Evolutionary conservation across 2,329 filamentous ascomycete genomes (phyloP).

Genomic region (Aschersonia sp.): DNA sequence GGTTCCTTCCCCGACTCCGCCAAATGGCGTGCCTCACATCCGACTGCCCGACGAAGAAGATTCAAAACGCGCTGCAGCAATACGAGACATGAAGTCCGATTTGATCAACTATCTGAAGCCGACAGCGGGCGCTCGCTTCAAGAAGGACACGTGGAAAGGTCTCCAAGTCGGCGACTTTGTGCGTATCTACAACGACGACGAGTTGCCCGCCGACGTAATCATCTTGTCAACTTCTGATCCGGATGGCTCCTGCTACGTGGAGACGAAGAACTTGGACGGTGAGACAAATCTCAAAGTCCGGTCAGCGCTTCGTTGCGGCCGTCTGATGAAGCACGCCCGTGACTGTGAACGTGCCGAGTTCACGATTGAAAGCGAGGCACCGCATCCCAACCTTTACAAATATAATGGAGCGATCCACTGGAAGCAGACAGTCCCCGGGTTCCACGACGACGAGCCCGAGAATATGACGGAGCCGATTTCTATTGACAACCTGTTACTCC

Average conservation of each 20-base stretch:
- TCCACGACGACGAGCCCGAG: slow-evolving; percentile 45
- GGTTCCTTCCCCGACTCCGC: slow-evolving; percentile 61
- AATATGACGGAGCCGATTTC: slow-evolving; percentile 85
- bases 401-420: slow-evolving; percentile 86
- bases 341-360: slow-evolving; percentile 89
- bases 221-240: slow-evolving; percentile 85
- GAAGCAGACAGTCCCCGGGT: slow-evolving; percentile 55
- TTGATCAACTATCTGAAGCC: slow-evolving; percentile 60
- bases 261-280: slow-evolving; percentile 95
- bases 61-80: slow-evolving; percentile 18
- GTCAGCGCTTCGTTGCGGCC: slow-evolving; percentile 75
- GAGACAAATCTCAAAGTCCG: slow-evolving; percentile 96
- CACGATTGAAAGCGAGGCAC: slow-evolving; percentile 73
- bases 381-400: slow-evolving; percentile 87
- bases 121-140: slow-evolving; percentile 64
- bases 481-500: slow-evolving; percentile 88
- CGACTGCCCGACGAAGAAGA: slow-evolving; percentile 23
- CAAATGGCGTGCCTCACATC: slow-evolving; percentile 21
- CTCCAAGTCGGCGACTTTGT: slow-evolving; percentile 93
- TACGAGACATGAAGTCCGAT: slow-evolving; percentile 33
- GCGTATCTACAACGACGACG: slow-evolving; percentile 89
- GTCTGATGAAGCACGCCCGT: slow-evolving; percentile 69
- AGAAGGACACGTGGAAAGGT: slow-evolving; percentile 89
- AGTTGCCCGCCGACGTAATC: slow-evolving; percentile 84
- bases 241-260: slow-evolving; percentile 90